Percentiles rank a stretch among this genome's conserved stretches.
phyloP scores from a whole-genome alignment of 2,329 filamentous ascomycete genomes.

The Metarhizium guizhouense region DNA sequence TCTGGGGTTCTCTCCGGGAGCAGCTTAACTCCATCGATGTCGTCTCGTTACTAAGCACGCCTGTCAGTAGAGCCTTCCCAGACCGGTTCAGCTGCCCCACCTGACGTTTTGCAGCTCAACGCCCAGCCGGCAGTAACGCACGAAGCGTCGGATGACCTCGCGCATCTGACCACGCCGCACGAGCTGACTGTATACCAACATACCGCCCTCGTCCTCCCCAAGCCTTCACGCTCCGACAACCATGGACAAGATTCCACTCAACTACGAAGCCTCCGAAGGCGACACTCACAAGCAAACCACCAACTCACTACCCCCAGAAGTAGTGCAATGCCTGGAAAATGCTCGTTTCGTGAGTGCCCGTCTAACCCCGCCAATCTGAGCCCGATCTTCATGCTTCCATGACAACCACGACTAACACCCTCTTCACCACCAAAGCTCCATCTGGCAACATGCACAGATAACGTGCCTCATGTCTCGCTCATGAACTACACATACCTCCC shows the following conservation, averaged over 20 bases:
- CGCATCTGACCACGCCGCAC: not conserved
- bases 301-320: constrained; percentile 67
- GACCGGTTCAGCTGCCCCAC: not conserved
- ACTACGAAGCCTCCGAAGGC: constrained; percentile 66
- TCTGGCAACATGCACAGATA: constrained; percentile 78
- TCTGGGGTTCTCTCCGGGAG: not conserved
- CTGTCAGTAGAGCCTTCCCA: not conserved
- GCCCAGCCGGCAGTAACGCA: too few relatives aligned
- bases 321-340: constrained; percentile 86
- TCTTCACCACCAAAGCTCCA: constrained; percentile 57
- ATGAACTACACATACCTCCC: constrained; percentile 99
- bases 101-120: too few relatives aligned
- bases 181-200: not conserved
- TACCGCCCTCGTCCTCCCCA: not conserved
- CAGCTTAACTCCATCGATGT: too few relatives aligned
- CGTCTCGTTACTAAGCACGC: not conserved
- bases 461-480: constrained; percentile 83
- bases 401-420: not conserved
- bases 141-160: not conserved
- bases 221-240: not conserved
- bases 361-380: not conserved
- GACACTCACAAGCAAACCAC: constrained; percentile 63
- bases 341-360: constrained; percentile 69
- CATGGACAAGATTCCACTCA: constrained; percentile 61
- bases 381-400: not conserved